Evolutionary conservation across 495 filamentous ascomycete species (phyloP).

Genomic region (Aspergillus conjunctus): DNA sequence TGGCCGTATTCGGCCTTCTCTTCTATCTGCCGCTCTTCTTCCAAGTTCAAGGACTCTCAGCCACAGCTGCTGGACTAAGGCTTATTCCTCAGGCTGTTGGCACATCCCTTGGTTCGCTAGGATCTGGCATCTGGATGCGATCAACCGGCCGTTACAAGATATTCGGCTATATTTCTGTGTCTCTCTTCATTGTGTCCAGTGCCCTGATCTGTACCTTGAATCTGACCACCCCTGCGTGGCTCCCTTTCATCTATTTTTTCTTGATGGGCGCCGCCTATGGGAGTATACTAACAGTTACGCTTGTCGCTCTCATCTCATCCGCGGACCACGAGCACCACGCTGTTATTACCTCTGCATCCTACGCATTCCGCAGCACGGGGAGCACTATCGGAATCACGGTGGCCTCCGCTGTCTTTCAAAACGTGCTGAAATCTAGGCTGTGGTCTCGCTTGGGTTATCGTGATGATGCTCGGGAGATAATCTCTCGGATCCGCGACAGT

Average conservation of each 20-base stretch:
- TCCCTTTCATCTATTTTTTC: slow-evolving; percentile 69
- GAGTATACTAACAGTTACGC: slow-evolving; percentile 74
- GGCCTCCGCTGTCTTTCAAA: slow-evolving; percentile 79
- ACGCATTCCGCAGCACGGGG: slow-evolving; percentile 80
- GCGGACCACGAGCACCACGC: slow-evolving; percentile 84
- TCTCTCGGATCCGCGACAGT: slow-evolving; percentile 69
- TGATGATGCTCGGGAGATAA: slow-evolving; percentile 66
- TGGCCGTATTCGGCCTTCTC: slow-evolving; percentile 55
- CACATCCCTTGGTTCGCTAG: slow-evolving; percentile 69
- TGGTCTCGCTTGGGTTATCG: slow-evolving; percentile 68
- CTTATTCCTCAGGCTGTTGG: slow-evolving; percentile 69
- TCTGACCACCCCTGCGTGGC: slow-evolving; percentile 58
- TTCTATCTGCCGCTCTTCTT: slow-evolving; percentile 86
- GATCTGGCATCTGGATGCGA: slow-evolving; percentile 74
- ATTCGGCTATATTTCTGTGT: slow-evolving; percentile 56
- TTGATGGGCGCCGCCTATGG: slow-evolving; percentile 72
- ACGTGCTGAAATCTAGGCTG: slow-evolving; percentile 58
- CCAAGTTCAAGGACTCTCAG: slow-evolving; percentile 70
- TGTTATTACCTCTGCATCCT: slow-evolving; percentile 80
- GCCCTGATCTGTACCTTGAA: slow-evolving; percentile 56
- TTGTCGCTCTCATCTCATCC: slow-evolving; percentile 77
- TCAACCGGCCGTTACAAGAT: slow-evolving; percentile 69
- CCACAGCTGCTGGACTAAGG: slow-evolving; percentile 69
- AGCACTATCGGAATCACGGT: slow-evolving; percentile 81
- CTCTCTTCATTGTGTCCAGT: slow-evolving; percentile 53